Evolutionary conservation across 139 green algal species (phyloP).

Genomic region (Chlorella sorokiniana): DNA sequence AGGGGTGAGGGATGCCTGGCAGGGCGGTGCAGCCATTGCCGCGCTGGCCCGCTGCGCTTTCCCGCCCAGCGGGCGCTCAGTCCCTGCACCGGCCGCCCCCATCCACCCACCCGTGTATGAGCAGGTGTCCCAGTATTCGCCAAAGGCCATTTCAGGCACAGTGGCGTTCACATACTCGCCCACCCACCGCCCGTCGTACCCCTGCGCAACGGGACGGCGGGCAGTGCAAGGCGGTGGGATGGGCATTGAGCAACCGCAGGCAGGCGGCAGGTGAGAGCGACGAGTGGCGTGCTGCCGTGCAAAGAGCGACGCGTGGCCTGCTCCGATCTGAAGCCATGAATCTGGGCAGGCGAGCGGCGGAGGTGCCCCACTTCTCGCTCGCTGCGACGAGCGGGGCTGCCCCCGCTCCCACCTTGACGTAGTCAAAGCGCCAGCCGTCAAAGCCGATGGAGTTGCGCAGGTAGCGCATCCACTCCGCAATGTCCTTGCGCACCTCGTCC

Average conservation of each 20-base stretch:
- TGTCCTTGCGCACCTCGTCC: constrained; percentile 78
- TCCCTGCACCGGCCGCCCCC: background rate
- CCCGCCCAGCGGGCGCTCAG: background rate
- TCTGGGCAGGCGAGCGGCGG: too few relatives aligned
- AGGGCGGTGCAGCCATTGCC: background rate
- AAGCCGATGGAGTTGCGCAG: constrained; percentile 89
- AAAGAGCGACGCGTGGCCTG: too few relatives aligned
- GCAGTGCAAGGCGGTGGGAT: background rate
- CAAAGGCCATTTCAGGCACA: constrained; percentile 88
- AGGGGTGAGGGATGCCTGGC: background rate
- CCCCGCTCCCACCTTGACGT: constrained; percentile 80
- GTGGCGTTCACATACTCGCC: constrained; percentile 86
- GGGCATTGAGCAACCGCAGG: background rate
- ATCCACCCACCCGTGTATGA: constrained; percentile 73
- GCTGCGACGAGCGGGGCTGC: background rate
- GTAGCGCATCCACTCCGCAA: constrained; percentile 86
- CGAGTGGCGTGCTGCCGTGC: too few relatives aligned
- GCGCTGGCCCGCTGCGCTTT: background rate
- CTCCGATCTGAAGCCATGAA: too few relatives aligned
- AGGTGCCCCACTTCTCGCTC: too few relatives aligned
- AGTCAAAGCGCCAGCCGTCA: constrained; percentile 96
- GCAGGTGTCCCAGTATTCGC: constrained; percentile 96
- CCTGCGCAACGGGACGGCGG: background rate
- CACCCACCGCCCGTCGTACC: constrained; percentile 62
- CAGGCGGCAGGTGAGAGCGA: background rate